Evolutionary conservation across 2,329 filamentous ascomycete species (phyloP), one percentile per base, ranked within the genome.

Genomic region (Bipolaris zeicola): DNA sequence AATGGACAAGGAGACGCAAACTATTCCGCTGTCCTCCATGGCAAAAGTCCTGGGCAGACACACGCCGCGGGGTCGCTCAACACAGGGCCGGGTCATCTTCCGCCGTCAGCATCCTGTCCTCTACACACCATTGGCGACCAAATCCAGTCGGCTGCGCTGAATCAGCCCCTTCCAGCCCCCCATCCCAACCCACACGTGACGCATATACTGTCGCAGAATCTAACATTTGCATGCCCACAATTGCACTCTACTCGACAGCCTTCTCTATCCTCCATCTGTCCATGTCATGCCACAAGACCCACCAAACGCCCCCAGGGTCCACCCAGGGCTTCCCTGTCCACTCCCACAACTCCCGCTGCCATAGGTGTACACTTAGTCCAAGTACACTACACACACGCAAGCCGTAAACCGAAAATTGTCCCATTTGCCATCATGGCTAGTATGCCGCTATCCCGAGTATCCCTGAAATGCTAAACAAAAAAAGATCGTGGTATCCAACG

Each of bases 21-120:
- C 1, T 31, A 13, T 31, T 10, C 28, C 28, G 28, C 28, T 39
- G 33, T 50, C 20, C 39, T 36, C 31, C 20, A 31, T 31, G 7
- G 7, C 26, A 2, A 28, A 44, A n/a, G 46, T 49, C 45, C 8
- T 31, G 42, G 24, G 6, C 34, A 50, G 36, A 38, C 48, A 49
- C 36, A 43, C 45, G 57, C 50, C 41, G 57, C 57, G 61, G 61
- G 61, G 58, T 63, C 50, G 52, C 48, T 46, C 31, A 43, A 53
- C 50, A 47, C 48, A 49, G 20, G 47, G 50, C 44, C 52, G 58
- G 52, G 58, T 50, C 58, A 56, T 57, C 28, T 37, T 51, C 50
- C 37, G 41, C 60, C 50, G 57, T 55, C 52, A 60, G 43, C 48
- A 57, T 26, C 50, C 45, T 41, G 43, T 31, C 50, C 45, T 41